These are phyloP conservation scores for Salmacisia buchloeana DNA, from an alignment of 1,284 basidiomycete genomes.

Conservation along the genomic window DNA sequence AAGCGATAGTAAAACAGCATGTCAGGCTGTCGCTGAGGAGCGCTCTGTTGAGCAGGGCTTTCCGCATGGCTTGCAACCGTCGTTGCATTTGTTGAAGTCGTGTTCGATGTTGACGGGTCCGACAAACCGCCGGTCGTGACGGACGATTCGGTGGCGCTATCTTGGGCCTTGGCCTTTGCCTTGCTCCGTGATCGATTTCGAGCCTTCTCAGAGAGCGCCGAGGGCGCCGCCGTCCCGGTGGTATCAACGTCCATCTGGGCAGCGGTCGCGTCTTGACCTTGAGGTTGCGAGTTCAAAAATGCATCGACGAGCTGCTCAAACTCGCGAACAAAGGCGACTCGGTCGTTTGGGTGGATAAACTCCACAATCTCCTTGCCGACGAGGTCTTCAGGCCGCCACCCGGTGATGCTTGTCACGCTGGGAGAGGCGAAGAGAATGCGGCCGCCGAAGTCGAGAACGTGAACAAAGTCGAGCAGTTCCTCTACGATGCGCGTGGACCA, in stretches of 20 bases:
- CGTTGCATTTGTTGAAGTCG: too few relatives aligned
- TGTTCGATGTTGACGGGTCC: background rate
- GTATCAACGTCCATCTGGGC: too few relatives aligned
- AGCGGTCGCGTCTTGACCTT: background rate
- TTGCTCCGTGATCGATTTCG: too few relatives aligned
- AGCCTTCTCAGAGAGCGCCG: too few relatives aligned
- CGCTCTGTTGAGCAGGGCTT: too few relatives aligned
- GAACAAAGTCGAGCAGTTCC: conserved; percentile 42
- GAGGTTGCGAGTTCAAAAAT: background rate
- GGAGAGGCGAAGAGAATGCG: conserved; percentile 34
- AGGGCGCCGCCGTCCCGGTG: too few relatives aligned
- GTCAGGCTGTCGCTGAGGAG: conserved; percentile 23
- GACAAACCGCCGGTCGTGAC: background rate
- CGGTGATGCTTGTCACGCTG: conserved; percentile 30
- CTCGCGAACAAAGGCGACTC: conserved; percentile 29
- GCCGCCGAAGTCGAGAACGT: conserved; percentile 36
- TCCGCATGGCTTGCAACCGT: too few relatives aligned
- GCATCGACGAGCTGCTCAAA: conserved; percentile 20
- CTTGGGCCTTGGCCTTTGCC: background rate
- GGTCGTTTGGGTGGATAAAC: conserved; percentile 39
- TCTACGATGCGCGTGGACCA: conserved; percentile 41
- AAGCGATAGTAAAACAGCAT: conserved; percentile 40
- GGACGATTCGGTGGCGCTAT: background rate
- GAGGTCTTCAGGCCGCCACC: conserved; percentile 40
- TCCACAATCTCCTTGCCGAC: conserved; percentile 32